Base-by-base conservation (phyloP, 2,329 filamentous ascomycete genomes). In the Penicillium sp. region DNA sequence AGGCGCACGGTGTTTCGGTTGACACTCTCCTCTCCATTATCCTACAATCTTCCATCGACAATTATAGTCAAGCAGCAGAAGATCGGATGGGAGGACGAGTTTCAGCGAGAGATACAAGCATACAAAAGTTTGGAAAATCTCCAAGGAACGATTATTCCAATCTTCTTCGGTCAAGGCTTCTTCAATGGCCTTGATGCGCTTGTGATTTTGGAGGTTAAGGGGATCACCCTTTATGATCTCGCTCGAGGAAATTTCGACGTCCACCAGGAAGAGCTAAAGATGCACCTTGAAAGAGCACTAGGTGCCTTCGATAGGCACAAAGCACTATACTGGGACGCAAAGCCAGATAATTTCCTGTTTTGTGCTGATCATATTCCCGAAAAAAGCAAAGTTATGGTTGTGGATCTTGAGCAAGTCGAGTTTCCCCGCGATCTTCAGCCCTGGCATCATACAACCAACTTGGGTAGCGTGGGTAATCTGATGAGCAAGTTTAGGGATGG, bases 281-380 rank as follows among this genome's bases (percentile, higher is more conserved):
- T 2, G 7, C 15, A 17, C n/a, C 33, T 34, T 34, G 2, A 17
- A n/a, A 3, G 9, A 4, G n/a, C 32, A 3, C n/a, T 10, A 6
- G 0, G 8, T n/a, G 32, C 15, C 9, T 17, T 34, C 5, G 3
- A 10, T 10, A 2, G 3, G 2, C 15, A 34, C n/a, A 2, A 8
- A 34, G n/a, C 32, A 10, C 5, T 17, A 10, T 34, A 34, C 6
- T 32, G 29, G 29, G 29, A 32, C 13, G 13, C 13, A 6, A 32
- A 17, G 15, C 15, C 3, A 3, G 32, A 33, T n/a, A 9, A 17
- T 33, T 17, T 33, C 1, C 7, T 33, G 7, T 33, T 17, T 10
- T 17, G 8, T 10, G 7, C 4, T 17, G 15, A 2, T 17, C 0
- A 0, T 1, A 17, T 2, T 10, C 3, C 7, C 32, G 15, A 34